phyloP scores from a whole-genome alignment of 2,329 filamentous ascomycete species.

The Fusarium sp. region DNA sequence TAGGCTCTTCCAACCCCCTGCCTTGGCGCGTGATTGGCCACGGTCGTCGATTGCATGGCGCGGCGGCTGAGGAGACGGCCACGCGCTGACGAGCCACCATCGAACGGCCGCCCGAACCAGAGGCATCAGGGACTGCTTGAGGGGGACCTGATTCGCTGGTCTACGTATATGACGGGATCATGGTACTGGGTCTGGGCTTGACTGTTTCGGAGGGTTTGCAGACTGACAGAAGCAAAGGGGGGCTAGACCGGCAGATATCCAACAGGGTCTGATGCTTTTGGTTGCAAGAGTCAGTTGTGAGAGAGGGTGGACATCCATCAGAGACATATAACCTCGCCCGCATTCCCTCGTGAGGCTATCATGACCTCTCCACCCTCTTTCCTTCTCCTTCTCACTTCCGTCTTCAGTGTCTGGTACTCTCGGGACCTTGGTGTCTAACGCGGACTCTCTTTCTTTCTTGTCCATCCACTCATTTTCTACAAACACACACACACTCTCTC shows the following conservation, averaged over 20 bases:
- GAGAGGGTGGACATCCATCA: conserved; percentile 2
- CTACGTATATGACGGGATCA: background rate
- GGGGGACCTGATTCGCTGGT: background rate
- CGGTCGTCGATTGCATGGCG: background rate
- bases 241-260: background rate
- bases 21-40: conserved; percentile 18
- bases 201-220: conserved; percentile 33
- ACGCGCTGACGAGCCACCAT: conserved; percentile 13
- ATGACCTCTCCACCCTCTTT: background rate
- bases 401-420: conserved; percentile 40
- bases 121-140: conserved; percentile 20
- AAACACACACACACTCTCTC: background rate
- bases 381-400: conserved; percentile 12
- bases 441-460: conserved; percentile 9
- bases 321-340: conserved; percentile 43
- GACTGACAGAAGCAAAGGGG: conserved; percentile 13
- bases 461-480: conserved; percentile 7
- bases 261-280: background rate
- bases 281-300: background rate
- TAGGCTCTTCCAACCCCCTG: conserved; percentile 5
- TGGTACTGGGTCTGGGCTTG: background rate
- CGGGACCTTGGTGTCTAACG: background rate
- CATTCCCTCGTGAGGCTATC: conserved; percentile 42
- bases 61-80: conserved; percentile 4
- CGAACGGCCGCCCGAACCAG: conserved; percentile 10